These are phyloP conservation scores for Crithidia sp. DNA, from an alignment of 208 protist species.

Conservation along the genomic window DNA sequence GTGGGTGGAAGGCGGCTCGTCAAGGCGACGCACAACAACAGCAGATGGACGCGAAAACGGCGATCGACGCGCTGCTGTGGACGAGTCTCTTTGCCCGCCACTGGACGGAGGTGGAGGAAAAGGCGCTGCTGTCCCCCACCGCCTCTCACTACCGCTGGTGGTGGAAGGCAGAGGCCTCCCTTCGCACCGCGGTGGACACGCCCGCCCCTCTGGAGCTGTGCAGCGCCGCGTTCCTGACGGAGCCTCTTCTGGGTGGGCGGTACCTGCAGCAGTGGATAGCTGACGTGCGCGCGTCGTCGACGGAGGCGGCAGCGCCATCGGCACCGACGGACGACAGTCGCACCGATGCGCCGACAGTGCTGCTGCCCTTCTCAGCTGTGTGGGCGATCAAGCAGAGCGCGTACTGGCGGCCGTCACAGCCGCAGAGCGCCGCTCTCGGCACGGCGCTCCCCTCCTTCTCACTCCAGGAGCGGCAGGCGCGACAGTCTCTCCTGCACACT, in stretches of 20 bases:
- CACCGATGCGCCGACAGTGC: conserved; percentile 1
- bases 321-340: neutral
- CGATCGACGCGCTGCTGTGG: conserved; percentile 54
- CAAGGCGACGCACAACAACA: neutral
- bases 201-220: conserved; percentile 27
- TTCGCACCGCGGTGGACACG: neutral
- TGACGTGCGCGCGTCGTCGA: conserved; percentile 34
- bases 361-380: conserved; percentile 68
- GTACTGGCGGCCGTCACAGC: conserved; percentile 31
- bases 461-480: conserved; percentile 71
- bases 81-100: conserved; percentile 66
- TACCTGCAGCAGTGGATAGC: conserved; percentile 49
- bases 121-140: neutral
- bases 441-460: conserved; percentile 26
- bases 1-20: conserved; percentile 14
- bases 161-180: conserved; percentile 14
- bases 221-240: conserved; percentile 48
- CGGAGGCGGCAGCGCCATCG: neutral
- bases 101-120: conserved; percentile 56
- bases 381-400: conserved; percentile 63
- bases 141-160: conserved; percentile 37
- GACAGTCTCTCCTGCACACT: conserved; percentile 55
- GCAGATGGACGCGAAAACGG: conserved; percentile 12
- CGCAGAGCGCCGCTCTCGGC: neutral
- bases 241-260: conserved; percentile 65